phyloP scores from a whole-genome alignment of 352 stramenopile species.

The Phytophthora nicotianae region DNA sequence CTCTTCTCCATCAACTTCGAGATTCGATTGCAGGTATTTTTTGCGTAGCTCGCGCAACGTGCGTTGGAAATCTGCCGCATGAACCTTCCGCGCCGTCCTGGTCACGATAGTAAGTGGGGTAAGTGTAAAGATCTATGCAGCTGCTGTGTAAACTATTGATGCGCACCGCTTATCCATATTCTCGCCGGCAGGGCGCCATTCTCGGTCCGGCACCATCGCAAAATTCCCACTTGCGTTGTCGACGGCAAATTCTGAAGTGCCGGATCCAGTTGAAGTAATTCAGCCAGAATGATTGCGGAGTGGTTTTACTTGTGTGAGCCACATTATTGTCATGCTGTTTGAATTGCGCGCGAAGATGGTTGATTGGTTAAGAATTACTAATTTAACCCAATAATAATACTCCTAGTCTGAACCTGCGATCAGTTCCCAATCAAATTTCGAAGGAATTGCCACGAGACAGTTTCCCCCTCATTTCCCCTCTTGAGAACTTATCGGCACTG shows the following conservation, averaged over 20 bases:
- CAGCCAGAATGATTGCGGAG: slow-evolving; percentile 8
- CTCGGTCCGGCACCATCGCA: slow-evolving; percentile 64
- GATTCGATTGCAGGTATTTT: slow-evolving; percentile 36
- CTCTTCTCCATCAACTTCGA: slow-evolving; percentile 1
- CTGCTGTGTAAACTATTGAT: neutral
- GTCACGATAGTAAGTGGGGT: neutral
- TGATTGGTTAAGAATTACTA: slow-evolving; percentile 11
- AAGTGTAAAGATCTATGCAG: neutral
- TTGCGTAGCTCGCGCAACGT: slow-evolving; percentile 52
- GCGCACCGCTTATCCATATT: slow-evolving; percentile 81
- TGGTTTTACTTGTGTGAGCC: slow-evolving; percentile 4
- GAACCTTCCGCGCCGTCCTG: slow-evolving; percentile 74
- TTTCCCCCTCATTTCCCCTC: slow-evolving; percentile 11
- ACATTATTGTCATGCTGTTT: neutral
- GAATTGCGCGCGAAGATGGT: slow-evolving; percentile 10
- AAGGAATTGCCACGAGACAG: slow-evolving; percentile 13
- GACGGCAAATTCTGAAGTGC: slow-evolving; percentile 13
- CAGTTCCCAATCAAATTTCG: slow-evolving; percentile 8
- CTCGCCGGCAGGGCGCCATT: slow-evolving; percentile 64
- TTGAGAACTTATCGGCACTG: slow-evolving; percentile 71
- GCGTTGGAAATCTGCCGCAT: slow-evolving; percentile 55
- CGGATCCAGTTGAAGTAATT: slow-evolving; percentile 16
- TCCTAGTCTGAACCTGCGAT: too few species aligned
- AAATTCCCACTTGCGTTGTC: neutral
- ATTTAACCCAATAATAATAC: too few species aligned